These are phyloP conservation scores for Metarhizium robertsii DNA, from an alignment of 2,329 filamentous ascomycete species.

Conservation along the genomic window DNA sequence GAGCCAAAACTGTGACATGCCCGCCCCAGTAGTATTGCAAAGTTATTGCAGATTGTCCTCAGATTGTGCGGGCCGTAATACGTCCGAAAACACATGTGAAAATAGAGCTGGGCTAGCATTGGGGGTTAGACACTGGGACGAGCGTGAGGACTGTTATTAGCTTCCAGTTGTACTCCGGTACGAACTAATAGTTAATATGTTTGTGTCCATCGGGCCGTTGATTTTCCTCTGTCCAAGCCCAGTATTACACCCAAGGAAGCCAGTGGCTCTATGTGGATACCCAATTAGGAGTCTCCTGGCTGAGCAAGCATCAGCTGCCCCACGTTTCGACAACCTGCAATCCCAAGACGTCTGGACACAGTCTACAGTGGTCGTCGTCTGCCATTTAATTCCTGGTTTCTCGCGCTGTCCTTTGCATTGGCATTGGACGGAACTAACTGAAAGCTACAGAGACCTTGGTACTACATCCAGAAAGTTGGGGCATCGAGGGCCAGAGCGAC, in stretches of 20 bases:
- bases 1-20: too few species aligned
- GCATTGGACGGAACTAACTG: not conserved
- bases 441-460: not conserved
- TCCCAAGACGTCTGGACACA: not conserved
- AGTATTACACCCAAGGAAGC: not conserved
- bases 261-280: not conserved
- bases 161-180: not conserved
- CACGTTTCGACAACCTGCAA: not conserved
- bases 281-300: not conserved
- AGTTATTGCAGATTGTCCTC: not conserved
- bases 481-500: not conserved
- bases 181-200: not conserved
- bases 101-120: not conserved
- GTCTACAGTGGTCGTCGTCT: not conserved
- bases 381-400: not conserved
- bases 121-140: too few species aligned
- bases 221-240: not conserved
- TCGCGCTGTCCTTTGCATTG: not conserved
- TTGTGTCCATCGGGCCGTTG: not conserved
- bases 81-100: not conserved
- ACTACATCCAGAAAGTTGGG: not conserved
- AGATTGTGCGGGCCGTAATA: not conserved
- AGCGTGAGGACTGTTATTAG: not conserved
- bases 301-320: not conserved
- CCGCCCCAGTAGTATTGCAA: not conserved